Conservation (phyloP, 148 eudicot species). For the Camellia sinensis region DNA sequence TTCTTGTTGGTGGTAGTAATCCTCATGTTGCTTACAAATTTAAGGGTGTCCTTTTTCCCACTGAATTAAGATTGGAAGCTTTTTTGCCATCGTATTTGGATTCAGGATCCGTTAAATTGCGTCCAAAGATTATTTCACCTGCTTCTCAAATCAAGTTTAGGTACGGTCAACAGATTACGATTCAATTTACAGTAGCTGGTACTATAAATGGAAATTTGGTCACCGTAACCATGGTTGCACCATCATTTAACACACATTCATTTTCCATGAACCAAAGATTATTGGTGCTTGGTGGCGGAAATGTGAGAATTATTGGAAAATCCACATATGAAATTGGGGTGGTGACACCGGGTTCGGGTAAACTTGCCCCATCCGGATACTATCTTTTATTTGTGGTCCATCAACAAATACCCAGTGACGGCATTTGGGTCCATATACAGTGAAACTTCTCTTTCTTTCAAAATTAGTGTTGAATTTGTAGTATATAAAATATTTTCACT, state of each 20-base stretch:
- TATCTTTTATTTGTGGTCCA: conserved; percentile 63
- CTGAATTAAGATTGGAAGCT: conserved; percentile 54
- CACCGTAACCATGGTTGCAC: conserved; percentile 57
- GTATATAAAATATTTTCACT: not conserved
- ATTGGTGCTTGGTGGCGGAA: conserved; percentile 29
- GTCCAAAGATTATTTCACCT: conserved; percentile 39
- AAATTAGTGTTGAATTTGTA: not conserved
- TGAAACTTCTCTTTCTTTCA: conserved; percentile 4
- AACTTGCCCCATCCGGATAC: conserved; percentile 55
- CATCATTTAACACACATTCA: conserved; percentile 79
- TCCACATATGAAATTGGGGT: conserved; percentile 29
- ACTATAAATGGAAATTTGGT: conserved; percentile 16
- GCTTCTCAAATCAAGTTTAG: conserved; percentile 12
- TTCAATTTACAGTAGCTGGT: conserved; percentile 31
- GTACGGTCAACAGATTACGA: conserved; percentile 18
- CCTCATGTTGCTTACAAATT: conserved; percentile 45
- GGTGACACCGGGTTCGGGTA: conserved; percentile 30
- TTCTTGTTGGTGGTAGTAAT: conserved; percentile 63
- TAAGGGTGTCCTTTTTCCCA: conserved; percentile 45
- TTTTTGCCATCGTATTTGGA: conserved; percentile 54
- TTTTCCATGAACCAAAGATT: conserved; percentile 66
- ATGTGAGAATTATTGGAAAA: not conserved
- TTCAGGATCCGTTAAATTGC: not conserved
- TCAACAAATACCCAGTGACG: conserved; percentile 53
- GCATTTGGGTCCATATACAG: conserved; percentile 62